Percentiles rank a stretch among this genome's conserved stretches.
phyloP scores from a whole-genome alignment of 179 eudicot species.

The Spinacia oleracea region DNA sequence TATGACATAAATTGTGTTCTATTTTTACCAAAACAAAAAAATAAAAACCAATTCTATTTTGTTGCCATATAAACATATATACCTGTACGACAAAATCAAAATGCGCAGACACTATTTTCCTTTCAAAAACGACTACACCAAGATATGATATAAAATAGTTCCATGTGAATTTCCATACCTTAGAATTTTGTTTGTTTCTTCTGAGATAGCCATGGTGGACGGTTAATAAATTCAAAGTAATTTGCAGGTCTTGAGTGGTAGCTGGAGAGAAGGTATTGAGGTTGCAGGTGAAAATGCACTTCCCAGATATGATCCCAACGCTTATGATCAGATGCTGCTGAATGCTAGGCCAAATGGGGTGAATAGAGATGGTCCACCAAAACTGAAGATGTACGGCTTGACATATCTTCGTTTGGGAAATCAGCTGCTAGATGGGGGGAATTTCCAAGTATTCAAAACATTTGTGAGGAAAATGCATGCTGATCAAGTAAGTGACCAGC shows the following conservation, averaged over 20 bases:
- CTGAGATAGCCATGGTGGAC: background rate
- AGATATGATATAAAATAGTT: background rate
- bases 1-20: too few relatives aligned
- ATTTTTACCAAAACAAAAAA: too few relatives aligned
- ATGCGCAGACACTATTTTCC: background rate
- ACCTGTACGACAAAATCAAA: background rate
- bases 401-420: conserved; percentile 75
- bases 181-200: background rate
- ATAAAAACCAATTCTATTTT: background rate
- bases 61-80: background rate
- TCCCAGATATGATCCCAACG: conserved; percentile 66
- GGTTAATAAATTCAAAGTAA: background rate
- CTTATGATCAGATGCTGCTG: conserved; percentile 68
- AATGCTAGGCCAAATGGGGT: conserved; percentile 77
- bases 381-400: conserved; percentile 56
- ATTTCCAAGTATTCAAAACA: conserved; percentile 54
- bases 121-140: background rate
- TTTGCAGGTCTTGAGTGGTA: conserved; percentile 64
- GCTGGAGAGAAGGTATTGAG: conserved; percentile 59
- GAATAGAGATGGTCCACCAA: conserved; percentile 51
- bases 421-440: conserved; percentile 47
- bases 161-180: background rate
- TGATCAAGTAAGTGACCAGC: conserved; percentile 48
- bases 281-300: conserved; percentile 89
- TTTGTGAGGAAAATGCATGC: conserved; percentile 89